Evolutionary conservation across 1,139 yeast species (phyloP).

Genomic region (Sugiyamaella xylanicola): DNA sequence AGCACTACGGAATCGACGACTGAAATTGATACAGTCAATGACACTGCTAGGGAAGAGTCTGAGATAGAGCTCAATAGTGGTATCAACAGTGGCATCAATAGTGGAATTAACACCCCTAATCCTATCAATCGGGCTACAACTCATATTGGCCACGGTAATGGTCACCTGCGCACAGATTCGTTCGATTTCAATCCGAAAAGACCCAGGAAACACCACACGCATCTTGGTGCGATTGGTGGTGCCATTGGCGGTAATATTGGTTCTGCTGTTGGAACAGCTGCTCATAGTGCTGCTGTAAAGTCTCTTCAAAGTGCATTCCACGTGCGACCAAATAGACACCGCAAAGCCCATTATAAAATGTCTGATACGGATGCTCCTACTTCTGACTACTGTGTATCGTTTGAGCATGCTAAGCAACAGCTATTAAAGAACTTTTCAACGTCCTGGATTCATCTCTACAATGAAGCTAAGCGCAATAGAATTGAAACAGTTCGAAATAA

Average conservation of each 20-base stretch:
- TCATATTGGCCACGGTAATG: too few species aligned
- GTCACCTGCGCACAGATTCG: background rate
- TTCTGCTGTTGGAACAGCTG: background rate
- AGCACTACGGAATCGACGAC: background rate
- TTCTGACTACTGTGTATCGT: constrained; percentile 33
- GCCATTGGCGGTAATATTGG: background rate
- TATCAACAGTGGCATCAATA: background rate
- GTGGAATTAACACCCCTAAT: constrained; percentile 1
- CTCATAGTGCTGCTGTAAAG: constrained; percentile 10
- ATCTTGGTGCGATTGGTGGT: constrained; percentile 2
- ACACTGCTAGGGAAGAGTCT: constrained; percentile 6
- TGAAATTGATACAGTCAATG: background rate
- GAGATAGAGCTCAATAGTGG: constrained; percentile 1
- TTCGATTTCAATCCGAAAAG: background rate
- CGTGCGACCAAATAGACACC: constrained; percentile 18
- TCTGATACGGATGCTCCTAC: constrained; percentile 32
- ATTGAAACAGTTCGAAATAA: constrained; percentile 54
- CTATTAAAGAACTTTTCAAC: constrained; percentile 54
- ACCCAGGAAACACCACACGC: constrained; percentile 13
- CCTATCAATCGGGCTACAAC: constrained; percentile 1
- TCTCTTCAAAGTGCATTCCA: constrained; percentile 25
- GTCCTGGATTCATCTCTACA: constrained; percentile 64
- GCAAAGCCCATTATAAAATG: constrained; percentile 25
- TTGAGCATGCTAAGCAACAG: constrained; percentile 42
- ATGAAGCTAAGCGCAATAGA: constrained; percentile 33